Conservation (phyloP, 495 filamentous ascomycete species). For the Xylaria curta region DNA sequence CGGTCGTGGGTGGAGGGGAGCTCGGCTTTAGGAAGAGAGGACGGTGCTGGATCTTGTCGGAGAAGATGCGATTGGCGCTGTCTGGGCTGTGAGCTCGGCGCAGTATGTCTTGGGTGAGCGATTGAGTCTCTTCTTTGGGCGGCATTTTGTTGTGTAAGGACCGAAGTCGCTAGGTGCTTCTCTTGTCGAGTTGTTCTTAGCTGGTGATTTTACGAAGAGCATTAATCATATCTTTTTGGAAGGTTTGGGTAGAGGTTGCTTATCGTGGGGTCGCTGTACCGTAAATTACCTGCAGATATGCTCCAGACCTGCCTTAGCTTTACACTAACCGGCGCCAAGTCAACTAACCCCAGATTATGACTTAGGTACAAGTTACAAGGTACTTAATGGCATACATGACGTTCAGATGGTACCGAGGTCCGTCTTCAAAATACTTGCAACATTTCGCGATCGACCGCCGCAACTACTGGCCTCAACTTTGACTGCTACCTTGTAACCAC, state of each 20-base stretch:
- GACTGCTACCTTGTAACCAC: neutral
- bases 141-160: slow-evolving; percentile 5
- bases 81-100: slow-evolving; percentile 74
- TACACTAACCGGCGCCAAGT: neutral
- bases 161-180: neutral
- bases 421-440: neutral
- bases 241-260: neutral
- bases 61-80: slow-evolving; percentile 71
- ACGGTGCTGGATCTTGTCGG: slow-evolving; percentile 80
- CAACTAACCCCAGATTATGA: no score
- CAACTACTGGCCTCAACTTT: neutral
- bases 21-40: slow-evolving; percentile 80
- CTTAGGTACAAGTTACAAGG: no score
- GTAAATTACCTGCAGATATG: no score
- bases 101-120: slow-evolving; percentile 72
- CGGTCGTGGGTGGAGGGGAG: slow-evolving; percentile 61
- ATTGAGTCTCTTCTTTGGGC: slow-evolving; percentile 32
- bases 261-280: no score
- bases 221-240: neutral
- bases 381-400: neutral
- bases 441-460: neutral
- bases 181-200: neutral
- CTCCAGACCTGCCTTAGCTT: neutral
- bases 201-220: no score
- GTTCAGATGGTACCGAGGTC: slow-evolving; percentile 19